Base-by-base conservation (phyloP, 2,329 filamentous ascomycete species). In the Phialophora macrospora region DNA sequence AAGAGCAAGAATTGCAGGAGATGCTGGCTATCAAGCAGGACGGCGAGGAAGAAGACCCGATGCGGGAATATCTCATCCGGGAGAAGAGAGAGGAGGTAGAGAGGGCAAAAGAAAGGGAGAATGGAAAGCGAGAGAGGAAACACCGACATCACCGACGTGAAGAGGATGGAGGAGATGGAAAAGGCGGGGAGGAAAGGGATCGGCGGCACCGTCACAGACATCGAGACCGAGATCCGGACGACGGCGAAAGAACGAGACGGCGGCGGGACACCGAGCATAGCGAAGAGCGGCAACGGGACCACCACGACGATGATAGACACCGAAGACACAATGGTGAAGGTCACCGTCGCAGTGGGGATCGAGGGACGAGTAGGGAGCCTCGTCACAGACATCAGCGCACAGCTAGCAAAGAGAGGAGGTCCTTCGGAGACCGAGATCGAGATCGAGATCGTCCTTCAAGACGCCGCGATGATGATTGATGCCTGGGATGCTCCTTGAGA, bases 41-140 rank as follows among this genome's bases (percentile, higher is more conserved):
- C 17, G 90, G 96, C 70, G 95, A 98, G 70, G 93, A 97, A 26
- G 94, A 98, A 67, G 95, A 99, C 76, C 95, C 95, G 0, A 99
- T 99, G 95, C 97, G 97, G 79, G 88, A 87, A 44, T 97, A 91
- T 73, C 76, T 98, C 69, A 88, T 97, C 59, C 87, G 94, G 69
- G 90, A 96, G 79, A 97, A 98, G 84, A 93, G 91, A 78, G 92
- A 92, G 75, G 92, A 97, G 76, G 86, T 97, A 12, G 87, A 90
- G 62, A 85, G 86, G 65, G 93, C 92, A 2, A 78, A 90, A 71
- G 82, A 83, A 69, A 84, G 79, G 71, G 75, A 84, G 59, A 41
- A 24, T 14, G 82, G 83, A 54, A 84, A 78, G 74, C 81, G 82
- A 64, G 77, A 77, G 68, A 79, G 80, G 82, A 77, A 81, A 63